Percentiles rank a stretch among this genome's conserved stretches.
Evolutionary conservation across 176 grass and related monocot species (phyloP).

Genomic region (Phoenix roebelenii): DNA sequence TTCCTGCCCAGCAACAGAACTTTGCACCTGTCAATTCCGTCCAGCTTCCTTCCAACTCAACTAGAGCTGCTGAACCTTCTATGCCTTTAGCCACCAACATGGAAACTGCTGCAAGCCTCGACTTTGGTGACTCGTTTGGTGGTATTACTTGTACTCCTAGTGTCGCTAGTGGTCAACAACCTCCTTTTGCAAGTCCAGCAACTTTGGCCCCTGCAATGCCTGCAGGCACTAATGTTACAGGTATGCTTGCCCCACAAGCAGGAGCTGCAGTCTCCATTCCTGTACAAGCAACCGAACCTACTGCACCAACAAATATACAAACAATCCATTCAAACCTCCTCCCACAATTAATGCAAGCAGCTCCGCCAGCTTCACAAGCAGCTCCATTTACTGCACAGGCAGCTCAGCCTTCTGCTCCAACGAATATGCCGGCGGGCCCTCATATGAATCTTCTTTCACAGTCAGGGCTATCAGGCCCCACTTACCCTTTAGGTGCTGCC

Average conservation of each 20-base stretch:
- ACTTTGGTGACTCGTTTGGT: slow-evolving; percentile 69
- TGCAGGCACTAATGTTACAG: slow-evolving; percentile 1
- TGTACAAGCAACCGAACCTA: slow-evolving; percentile 27
- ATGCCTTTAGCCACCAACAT: slow-evolving; percentile 15
- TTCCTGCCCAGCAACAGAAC: slow-evolving; percentile 32
- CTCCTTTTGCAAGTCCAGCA: slow-evolving; percentile 30
- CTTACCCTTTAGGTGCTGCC: too few species aligned
- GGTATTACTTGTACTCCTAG: slow-evolving; percentile 48
- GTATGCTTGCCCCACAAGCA: slow-evolving; percentile 32
- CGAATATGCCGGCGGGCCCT: slow-evolving; percentile 18
- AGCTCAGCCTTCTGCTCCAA: not conserved
- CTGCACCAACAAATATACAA: slow-evolving; percentile 7
- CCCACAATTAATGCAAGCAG: too few species aligned
- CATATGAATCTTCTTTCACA: slow-evolving; percentile 32
- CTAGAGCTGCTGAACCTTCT: slow-evolving; percentile 13
- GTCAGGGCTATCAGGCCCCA: slow-evolving; percentile 28
- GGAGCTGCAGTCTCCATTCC: slow-evolving; percentile 26
- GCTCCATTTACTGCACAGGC: too few species aligned
- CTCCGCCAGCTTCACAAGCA: too few species aligned
- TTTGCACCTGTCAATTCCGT: slow-evolving; percentile 39
- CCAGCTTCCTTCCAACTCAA: slow-evolving; percentile 13
- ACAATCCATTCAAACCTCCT: slow-evolving; percentile 23
- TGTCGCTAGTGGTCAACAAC: slow-evolving; percentile 25
- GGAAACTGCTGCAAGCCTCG: slow-evolving; percentile 41
- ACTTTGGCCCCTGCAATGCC: slow-evolving; percentile 23